A percentile compares a stretch with the other conserved stretches of the same genome.
phyloP scores from a whole-genome alignment of 2,329 filamentous ascomycete genomes.

The Metarhizium humberi region DNA sequence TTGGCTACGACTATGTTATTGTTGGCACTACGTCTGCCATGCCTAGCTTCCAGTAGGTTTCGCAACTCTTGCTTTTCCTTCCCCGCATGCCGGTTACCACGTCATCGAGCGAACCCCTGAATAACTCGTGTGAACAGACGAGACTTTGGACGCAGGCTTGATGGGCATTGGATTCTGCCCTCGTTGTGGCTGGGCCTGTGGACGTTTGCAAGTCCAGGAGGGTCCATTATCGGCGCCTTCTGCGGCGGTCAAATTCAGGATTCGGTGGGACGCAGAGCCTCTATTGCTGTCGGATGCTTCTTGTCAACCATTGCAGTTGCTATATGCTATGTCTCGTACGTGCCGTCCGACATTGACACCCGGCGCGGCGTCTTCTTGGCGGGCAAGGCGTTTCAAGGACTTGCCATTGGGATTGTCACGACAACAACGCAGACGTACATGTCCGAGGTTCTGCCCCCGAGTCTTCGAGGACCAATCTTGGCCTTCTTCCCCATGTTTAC shows the following conservation, averaged over 20 bases:
- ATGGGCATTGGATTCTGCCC: slow-evolving; percentile 26
- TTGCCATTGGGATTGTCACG: slow-evolving; percentile 34
- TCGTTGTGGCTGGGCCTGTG: slow-evolving; percentile 35
- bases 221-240: slow-evolving; percentile 27
- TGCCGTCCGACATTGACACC: slow-evolving; percentile 10
- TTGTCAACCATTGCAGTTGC: slow-evolving; percentile 28
- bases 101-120: neutral
- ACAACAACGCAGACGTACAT: slow-evolving; percentile 36
- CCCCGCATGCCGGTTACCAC: neutral
- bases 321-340: slow-evolving; percentile 16
- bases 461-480: slow-evolving; percentile 35
- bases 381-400: slow-evolving; percentile 36
- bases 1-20: slow-evolving; percentile 20
- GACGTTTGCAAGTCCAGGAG: slow-evolving; percentile 29
- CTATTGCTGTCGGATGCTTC: slow-evolving; percentile 24
- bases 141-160: slow-evolving; percentile 24
- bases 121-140: slow-evolving; percentile 5
- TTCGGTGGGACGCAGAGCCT: slow-evolving; percentile 25
- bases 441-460: slow-evolving; percentile 37
- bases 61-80: neutral
- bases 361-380: slow-evolving; percentile 31
- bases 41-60: slow-evolving; percentile 18
- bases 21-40: slow-evolving; percentile 22
- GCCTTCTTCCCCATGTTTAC: slow-evolving; percentile 40
- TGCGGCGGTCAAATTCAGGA: slow-evolving; percentile 30